phyloP scores from a whole-genome alignment of 1,284 basidiomycete genomes.

The Marasmius oreades region DNA sequence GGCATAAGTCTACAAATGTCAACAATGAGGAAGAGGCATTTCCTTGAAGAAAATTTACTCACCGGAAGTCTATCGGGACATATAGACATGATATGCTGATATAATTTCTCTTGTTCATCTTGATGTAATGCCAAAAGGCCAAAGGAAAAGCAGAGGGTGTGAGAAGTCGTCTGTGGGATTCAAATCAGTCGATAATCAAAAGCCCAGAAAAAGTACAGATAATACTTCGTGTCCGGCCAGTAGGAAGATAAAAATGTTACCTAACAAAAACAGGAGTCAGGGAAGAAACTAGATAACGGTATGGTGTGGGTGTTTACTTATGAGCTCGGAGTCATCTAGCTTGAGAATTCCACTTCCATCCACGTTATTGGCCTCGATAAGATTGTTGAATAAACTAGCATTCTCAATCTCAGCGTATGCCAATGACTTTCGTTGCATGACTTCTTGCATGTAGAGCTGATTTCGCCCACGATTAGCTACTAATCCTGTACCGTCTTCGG shows the following conservation, averaged over 20 bases:
- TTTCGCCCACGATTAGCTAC: too few relatives aligned
- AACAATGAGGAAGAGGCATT: neutral
- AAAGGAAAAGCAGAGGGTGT: conserved; percentile 56
- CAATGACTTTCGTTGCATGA: conserved; percentile 42
- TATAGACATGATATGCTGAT: conserved; percentile 45
- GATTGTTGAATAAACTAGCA: conserved; percentile 52
- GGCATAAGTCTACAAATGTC: conserved; percentile 40
- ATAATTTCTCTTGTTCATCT: conserved; percentile 59
- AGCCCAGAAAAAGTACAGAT: neutral
- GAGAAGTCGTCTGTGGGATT: conserved; percentile 40
- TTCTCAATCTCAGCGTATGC: conserved; percentile 34
- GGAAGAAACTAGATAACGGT: neutral
- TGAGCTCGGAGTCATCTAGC: conserved; percentile 45
- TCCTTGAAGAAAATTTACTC: conserved; percentile 9
- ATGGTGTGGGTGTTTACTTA: conserved; percentile 28
- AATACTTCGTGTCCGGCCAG: conserved; percentile 59
- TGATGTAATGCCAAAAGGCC: conserved; percentile 47
- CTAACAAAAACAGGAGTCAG: neutral
- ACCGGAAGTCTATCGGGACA: conserved; percentile 42
- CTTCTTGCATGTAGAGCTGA: conserved; percentile 50
- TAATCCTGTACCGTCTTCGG: neutral
- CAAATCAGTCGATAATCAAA: neutral
- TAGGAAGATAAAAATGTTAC: conserved; percentile 56
- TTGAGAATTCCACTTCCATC: conserved; percentile 3
- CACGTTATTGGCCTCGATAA: conserved; percentile 45